These are phyloP conservation scores for Cercospora sp. DNA, from an alignment of 2,329 filamentous ascomycete species.

Conservation along the genomic window DNA sequence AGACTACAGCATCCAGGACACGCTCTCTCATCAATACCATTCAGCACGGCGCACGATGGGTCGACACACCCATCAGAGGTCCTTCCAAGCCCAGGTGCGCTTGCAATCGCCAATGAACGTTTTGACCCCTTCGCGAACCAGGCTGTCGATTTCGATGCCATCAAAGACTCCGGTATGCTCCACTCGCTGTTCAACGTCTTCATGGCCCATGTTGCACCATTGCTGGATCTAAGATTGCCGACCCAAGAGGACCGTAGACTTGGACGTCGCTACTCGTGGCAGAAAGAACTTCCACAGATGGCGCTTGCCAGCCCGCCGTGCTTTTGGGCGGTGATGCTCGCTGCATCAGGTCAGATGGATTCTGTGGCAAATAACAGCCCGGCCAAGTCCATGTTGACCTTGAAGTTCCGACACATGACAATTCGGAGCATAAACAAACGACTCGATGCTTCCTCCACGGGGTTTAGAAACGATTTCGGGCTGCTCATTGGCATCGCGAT, in stretches of 20 bases:
- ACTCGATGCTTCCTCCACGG: constrained; percentile 11
- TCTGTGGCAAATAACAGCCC: constrained; percentile 2
- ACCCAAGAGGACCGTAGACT: constrained; percentile 17
- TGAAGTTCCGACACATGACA: constrained; percentile 23
- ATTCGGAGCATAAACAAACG: constrained; percentile 20
- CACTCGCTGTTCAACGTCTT: constrained; percentile 20
- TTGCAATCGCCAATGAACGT: constrained; percentile 10
- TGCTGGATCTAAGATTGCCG: constrained; percentile 21
- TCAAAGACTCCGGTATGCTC: constrained; percentile 19
- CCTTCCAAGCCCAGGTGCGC: background rate
- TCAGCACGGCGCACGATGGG: background rate
- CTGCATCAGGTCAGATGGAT: constrained; percentile 16
- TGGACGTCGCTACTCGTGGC: constrained; percentile 18
- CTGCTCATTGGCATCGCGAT: constrained; percentile 21
- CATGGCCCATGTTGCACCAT: constrained; percentile 17
- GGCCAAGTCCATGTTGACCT: constrained; percentile 6
- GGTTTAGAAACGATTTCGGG: constrained; percentile 19
- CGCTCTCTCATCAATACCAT: background rate
- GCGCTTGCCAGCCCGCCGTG: constrained; percentile 19
- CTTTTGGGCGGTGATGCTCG: constrained; percentile 23
- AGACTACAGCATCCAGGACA: background rate
- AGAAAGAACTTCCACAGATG: constrained; percentile 19
- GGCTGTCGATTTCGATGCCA: constrained; percentile 19
- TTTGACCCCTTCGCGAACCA: constrained; percentile 21
- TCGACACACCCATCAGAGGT: background rate